Conservation (phyloP, 2,329 filamentous ascomycete species). For the Arthrobotrys musiformis region DNA sequence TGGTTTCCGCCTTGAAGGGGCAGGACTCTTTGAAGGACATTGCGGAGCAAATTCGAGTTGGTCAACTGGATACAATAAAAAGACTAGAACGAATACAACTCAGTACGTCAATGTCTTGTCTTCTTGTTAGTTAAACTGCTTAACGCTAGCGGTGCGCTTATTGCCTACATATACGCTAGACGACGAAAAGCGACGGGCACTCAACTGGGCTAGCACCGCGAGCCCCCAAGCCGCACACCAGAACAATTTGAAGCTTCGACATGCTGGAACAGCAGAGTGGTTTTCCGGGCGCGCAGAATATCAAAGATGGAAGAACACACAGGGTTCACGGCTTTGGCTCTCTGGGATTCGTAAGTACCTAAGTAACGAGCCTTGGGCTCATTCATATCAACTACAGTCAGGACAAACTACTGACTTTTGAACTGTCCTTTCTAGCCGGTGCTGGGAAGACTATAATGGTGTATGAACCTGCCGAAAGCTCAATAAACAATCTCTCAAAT, state of each 20-base stretch:
- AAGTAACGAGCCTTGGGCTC: background rate
- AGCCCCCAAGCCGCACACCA: background rate
- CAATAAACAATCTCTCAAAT: background rate
- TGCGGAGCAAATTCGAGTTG: background rate
- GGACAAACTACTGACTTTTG: background rate
- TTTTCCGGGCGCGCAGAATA: background rate
- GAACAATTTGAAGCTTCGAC: background rate
- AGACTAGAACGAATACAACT: background rate
- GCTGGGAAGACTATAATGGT: background rate
- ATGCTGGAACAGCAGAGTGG: conserved; percentile 1
- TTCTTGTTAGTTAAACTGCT: background rate
- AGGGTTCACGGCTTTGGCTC: background rate
- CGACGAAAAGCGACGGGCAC: background rate
- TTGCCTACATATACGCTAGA: background rate
- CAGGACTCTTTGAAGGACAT: background rate
- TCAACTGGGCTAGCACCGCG: background rate
- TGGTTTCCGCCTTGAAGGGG: background rate
- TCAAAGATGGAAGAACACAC: background rate
- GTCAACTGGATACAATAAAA: background rate
- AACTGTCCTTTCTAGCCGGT: background rate
- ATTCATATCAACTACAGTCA: too few relatives aligned
- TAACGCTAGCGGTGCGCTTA: background rate
- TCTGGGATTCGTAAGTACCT: background rate
- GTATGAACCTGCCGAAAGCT: background rate
- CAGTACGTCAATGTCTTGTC: background rate